phyloP scores from a whole-genome alignment of 1,139 yeast species.

The Diutina sp. region DNA sequence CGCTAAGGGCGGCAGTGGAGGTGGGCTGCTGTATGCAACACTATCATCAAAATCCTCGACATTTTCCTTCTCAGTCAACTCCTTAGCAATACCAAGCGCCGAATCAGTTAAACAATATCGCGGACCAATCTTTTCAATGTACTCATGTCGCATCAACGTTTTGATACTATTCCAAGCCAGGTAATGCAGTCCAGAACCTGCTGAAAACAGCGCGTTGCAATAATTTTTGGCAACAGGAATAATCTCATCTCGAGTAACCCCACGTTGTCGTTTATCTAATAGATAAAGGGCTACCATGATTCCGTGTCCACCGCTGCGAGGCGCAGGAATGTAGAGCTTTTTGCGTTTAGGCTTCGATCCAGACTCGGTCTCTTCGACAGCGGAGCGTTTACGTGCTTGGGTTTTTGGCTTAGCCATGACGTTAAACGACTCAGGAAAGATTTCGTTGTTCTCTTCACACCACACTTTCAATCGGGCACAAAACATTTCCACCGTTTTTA shows the following conservation, averaged over 20 bases:
- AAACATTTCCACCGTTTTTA: conserved; percentile 40
- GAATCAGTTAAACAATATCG: conserved; percentile 58
- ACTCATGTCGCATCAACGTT: conserved; percentile 46
- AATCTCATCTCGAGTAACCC: conserved; percentile 52
- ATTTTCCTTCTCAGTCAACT: conserved; percentile 36
- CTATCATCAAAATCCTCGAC: conserved; percentile 14
- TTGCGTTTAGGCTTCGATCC: conserved; percentile 15
- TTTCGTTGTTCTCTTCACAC: conserved; percentile 30
- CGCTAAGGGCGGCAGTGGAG: not conserved
- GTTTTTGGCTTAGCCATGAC: conserved; percentile 5
- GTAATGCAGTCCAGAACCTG: conserved; percentile 48
- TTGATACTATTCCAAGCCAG: conserved; percentile 75
- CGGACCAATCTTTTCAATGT: conserved; percentile 46
- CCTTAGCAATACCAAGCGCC: conserved; percentile 53
- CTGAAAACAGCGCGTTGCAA: conserved; percentile 56
- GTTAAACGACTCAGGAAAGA: conserved; percentile 25
- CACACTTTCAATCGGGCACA: conserved; percentile 25
- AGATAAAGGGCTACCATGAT: conserved; percentile 54
- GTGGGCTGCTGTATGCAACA: conserved; percentile 6
- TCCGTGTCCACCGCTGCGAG: conserved; percentile 81
- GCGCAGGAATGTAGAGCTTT: conserved; percentile 51
- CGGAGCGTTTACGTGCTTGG: conserved; percentile 3
- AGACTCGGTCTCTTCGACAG: conserved; percentile 7
- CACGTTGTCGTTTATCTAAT: conserved; percentile 31
- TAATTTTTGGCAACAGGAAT: conserved; percentile 42